phyloP scores from a whole-genome alignment of 768 basidiomycete species.

The Agaricus blazei region DNA sequence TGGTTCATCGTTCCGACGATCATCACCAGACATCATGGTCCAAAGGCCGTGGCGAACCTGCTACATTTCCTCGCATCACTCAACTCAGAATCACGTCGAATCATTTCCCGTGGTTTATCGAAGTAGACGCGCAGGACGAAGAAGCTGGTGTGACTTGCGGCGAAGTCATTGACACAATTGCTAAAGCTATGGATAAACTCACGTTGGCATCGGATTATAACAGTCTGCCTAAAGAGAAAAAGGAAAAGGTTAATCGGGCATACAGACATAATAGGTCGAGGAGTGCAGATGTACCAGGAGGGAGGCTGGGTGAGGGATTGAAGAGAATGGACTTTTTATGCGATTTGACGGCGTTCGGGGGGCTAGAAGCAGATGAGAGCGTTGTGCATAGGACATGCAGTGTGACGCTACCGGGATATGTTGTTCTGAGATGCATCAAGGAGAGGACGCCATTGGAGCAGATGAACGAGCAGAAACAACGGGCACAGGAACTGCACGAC shows the following conservation, averaged over 20 bases:
- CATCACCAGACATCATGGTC: slow-evolving; percentile 58
- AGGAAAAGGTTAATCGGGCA: slow-evolving; percentile 40
- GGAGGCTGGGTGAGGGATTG: slow-evolving; percentile 56
- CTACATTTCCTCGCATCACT: slow-evolving; percentile 60
- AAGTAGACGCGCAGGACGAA: slow-evolving; percentile 58
- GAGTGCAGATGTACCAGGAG: slow-evolving; percentile 62
- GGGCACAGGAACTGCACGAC: no score
- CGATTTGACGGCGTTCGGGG: slow-evolving; percentile 56
- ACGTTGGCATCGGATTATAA: slow-evolving; percentile 51
- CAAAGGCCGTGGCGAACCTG: slow-evolving; percentile 62
- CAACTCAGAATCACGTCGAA: slow-evolving; percentile 55
- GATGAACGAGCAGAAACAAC: slow-evolving; percentile 14
- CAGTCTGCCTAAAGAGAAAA: slow-evolving; percentile 25
- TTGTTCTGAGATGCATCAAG: slow-evolving; percentile 45
- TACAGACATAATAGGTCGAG: slow-evolving; percentile 68
- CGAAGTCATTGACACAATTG: slow-evolving; percentile 60
- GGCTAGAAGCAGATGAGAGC: slow-evolving; percentile 43
- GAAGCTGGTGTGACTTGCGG: slow-evolving; percentile 65
- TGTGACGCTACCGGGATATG: slow-evolving; percentile 54
- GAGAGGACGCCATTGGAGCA: slow-evolving; percentile 42
- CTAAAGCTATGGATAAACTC: slow-evolving; percentile 43
- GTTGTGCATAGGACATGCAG: slow-evolving; percentile 40
- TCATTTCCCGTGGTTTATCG: slow-evolving; percentile 73
- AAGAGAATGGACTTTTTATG: slow-evolving; percentile 66
- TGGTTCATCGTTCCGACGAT: slow-evolving; percentile 62